Base-by-base conservation (phyloP, 305 asterid species). In the Striga hermonthica region DNA sequence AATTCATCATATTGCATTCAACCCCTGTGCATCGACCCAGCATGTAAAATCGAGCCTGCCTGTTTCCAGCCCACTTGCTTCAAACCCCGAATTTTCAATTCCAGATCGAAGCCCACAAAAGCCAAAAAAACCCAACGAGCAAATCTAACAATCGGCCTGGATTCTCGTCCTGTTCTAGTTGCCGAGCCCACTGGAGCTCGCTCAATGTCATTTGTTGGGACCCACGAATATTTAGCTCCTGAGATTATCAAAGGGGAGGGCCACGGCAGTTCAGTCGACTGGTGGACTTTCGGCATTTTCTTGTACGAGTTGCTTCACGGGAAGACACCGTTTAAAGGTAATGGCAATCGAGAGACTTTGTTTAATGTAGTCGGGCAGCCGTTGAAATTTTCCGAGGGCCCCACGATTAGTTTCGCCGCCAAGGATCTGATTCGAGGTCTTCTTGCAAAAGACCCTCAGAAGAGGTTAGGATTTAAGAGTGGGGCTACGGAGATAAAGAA, bases 261-360 rank as follows among this genome's bases (percentile, higher is more conserved):
- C 16, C 98, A 91, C 58, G 97, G 98, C 54, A 91, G 98, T 59
- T 76, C 97, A 2, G 98, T 89, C 8, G 98, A 91, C 59, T 91
- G 98, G 98, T 89, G 98, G 98, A 91, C 97, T 0, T 86, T 85
- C 7, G 98, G 98, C 7, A 78, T 91, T 10, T 89, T 89, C 84
- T 66, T 91, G 76, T 91, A 81, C 11, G 98, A 91, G 62, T 68
- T 91, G 81, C 79, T 89, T 28, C 91, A 92, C 3, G 98, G 98
- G 50, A 92, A 78, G 83, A 92, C 97, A 5, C 98, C 98, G 4
- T 92, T 89, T 60, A 89, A 86, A 71, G 98, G 98, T 0, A 83
- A 69, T 8, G 95, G 87, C 16, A 87, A 92, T 44, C 66, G 98
- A 22, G 98, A 92, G 80, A 92, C 98, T 2, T 72, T 92, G 70